Evolutionary conservation across 352 stramenopile genomes (phyloP).

Genomic region (Globisporangium echinulatum): DNA sequence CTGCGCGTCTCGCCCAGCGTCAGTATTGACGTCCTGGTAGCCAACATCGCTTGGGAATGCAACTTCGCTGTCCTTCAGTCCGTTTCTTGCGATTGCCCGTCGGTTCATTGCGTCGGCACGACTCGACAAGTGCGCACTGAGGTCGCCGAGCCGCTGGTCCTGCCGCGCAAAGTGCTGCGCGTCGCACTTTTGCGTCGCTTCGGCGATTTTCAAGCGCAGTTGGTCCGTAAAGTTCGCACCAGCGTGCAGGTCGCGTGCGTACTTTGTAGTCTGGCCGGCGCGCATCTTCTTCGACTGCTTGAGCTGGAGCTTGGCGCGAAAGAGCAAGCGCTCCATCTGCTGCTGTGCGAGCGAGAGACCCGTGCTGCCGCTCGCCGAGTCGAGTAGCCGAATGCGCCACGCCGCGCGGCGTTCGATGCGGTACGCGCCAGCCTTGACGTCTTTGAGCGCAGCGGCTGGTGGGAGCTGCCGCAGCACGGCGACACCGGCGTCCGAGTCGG

Average conservation of each 20-base stretch:
- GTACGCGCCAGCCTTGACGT: constrained; percentile 51
- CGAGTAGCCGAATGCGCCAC: constrained; percentile 61
- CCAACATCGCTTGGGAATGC: constrained; percentile 9
- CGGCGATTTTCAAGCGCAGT: constrained; percentile 40
- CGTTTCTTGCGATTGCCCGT: constrained; percentile 5
- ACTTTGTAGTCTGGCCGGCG: constrained; percentile 39
- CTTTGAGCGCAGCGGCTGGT: constrained; percentile 19
- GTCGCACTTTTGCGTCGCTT: constrained; percentile 41
- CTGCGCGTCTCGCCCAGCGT: background rate
- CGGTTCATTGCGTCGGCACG: constrained; percentile 40
- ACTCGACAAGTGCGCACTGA: constrained; percentile 32
- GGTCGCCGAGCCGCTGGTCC: constrained; percentile 28
- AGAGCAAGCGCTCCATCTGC: constrained; percentile 71
- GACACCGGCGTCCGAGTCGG: constrained; percentile 52
- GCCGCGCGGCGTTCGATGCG: constrained; percentile 59
- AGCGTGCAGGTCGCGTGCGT: constrained; percentile 35
- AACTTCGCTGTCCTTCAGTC: constrained; percentile 1
- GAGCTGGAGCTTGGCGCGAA: constrained; percentile 65
- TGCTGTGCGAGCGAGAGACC: constrained; percentile 68
- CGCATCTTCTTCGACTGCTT: constrained; percentile 75
- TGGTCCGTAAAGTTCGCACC: constrained; percentile 46
- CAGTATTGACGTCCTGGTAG: background rate
- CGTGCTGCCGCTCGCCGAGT: constrained; percentile 57
- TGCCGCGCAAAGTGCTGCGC: constrained; percentile 34
- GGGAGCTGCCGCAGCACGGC: constrained; percentile 63